phyloP scores from a whole-genome alignment of 208 protist species.

The Leishmania amazonensis region DNA sequence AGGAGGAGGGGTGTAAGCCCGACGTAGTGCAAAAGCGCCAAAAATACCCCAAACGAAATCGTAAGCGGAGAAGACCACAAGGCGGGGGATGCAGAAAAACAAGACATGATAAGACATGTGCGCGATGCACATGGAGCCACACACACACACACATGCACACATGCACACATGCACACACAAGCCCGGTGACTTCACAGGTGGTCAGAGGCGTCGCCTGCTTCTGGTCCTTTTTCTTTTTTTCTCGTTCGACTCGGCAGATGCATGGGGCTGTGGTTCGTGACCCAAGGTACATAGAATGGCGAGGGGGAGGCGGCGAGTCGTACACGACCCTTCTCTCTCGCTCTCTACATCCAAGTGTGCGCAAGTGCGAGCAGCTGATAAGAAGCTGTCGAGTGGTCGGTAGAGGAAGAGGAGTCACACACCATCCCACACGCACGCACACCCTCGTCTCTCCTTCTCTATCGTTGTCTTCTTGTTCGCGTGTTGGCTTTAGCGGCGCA shows the following conservation, averaged over 20 bases:
- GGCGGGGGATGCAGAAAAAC: not conserved
- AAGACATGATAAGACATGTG: not conserved
- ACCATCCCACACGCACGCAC: not conserved
- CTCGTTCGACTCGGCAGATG: not conserved
- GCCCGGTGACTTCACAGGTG: not conserved
- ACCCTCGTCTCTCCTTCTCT: not conserved
- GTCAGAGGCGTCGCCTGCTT: not conserved
- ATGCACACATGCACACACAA: not conserved
- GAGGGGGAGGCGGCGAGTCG: too few species aligned
- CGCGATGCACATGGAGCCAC: not conserved
- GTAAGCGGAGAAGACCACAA: not conserved
- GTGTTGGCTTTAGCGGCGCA: not conserved
- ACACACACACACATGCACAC: not conserved
- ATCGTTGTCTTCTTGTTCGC: not conserved
- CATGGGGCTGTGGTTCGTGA: not conserved
- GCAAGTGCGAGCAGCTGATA: not conserved
- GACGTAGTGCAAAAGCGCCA: not conserved
- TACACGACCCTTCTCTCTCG: not conserved
- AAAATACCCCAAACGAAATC: not conserved
- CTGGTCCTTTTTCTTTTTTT: not conserved
- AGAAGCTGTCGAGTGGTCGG: not conserved
- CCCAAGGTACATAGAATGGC: not conserved
- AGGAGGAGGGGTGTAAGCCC: not conserved
- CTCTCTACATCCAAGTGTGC: too few species aligned
- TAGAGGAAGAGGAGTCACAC: slow-evolving; percentile 3